phyloP scores from a whole-genome alignment of 176 grass and related monocot genomes.

The Juncus effusus region DNA sequence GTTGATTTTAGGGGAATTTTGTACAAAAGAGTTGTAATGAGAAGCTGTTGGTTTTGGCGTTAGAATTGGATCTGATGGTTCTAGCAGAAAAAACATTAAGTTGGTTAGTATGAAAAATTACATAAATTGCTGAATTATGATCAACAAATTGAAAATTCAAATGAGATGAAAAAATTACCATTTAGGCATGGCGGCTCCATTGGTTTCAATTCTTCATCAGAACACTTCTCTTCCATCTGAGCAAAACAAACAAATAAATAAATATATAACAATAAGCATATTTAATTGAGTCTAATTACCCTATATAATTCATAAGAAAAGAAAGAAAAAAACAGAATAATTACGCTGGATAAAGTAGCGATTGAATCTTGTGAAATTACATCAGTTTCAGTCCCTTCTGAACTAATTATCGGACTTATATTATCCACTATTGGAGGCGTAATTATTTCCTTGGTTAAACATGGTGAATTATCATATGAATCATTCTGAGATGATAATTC shows the following conservation, averaged over 20 bases:
- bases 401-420: slow-evolving; percentile 35
- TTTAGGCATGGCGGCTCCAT: slow-evolving; percentile 26
- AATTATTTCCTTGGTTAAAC: slow-evolving; percentile 51
- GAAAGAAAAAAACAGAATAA: slow-evolving; percentile 5
- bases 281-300: too few relatives aligned
- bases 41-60: slow-evolving; percentile 31
- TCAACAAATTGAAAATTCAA: not conserved
- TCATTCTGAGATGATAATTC: slow-evolving; percentile 36
- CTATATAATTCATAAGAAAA: not conserved
- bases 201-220: slow-evolving; percentile 26
- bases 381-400: slow-evolving; percentile 32
- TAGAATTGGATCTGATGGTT: slow-evolving; percentile 22
- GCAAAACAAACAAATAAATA: slow-evolving; percentile 32
- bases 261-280: not conserved
- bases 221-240: slow-evolving; percentile 55
- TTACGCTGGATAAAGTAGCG: slow-evolving; percentile 13
- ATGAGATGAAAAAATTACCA: slow-evolving; percentile 41
- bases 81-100: slow-evolving; percentile 35
- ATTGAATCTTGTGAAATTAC: slow-evolving; percentile 34
- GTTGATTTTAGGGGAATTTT: slow-evolving; percentile 27
- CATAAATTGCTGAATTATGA: slow-evolving; percentile 5
- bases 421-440: slow-evolving; percentile 41
- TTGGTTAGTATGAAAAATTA: slow-evolving; percentile 13
- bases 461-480: slow-evolving; percentile 39
- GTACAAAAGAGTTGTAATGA: slow-evolving; percentile 15